A percentile compares a stretch with the other conserved stretches of the same genome.
phyloP scores from a whole-genome alignment of 164 flowering plant genomes.

The Annona squamosa region DNA sequence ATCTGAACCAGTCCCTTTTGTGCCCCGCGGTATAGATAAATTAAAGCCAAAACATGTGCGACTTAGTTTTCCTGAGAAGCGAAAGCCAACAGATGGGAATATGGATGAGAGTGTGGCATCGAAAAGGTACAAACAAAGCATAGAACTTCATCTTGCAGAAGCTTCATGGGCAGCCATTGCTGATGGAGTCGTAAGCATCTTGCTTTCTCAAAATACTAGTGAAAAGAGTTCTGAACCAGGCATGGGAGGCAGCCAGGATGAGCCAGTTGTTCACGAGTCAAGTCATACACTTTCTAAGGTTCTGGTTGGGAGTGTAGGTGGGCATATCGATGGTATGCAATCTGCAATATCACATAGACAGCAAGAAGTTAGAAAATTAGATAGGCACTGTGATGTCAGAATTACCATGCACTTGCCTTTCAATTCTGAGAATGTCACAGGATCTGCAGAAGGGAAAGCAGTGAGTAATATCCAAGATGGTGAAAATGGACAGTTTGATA shows the following conservation, averaged over 20 bases:
- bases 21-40: slow-evolving; percentile 88
- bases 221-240: slow-evolving; percentile 29
- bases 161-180: slow-evolving; percentile 65
- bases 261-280: slow-evolving; percentile 10
- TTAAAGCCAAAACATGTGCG: slow-evolving; percentile 84
- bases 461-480: slow-evolving; percentile 8
- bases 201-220: slow-evolving; percentile 20
- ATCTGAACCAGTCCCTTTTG: slow-evolving; percentile 71
- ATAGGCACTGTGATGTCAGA: slow-evolving; percentile 41
- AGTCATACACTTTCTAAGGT: slow-evolving; percentile 12
- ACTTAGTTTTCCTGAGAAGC: slow-evolving; percentile 65
- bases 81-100: slow-evolving; percentile 45
- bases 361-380: slow-evolving; percentile 11
- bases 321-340: not conserved
- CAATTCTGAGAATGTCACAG: slow-evolving; percentile 26
- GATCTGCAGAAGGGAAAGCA: slow-evolving; percentile 28
- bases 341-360: slow-evolving; percentile 8
- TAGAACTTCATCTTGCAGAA: slow-evolving; percentile 56
- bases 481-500: slow-evolving; percentile 23
- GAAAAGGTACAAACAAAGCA: slow-evolving; percentile 45
- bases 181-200: slow-evolving; percentile 44
- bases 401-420: slow-evolving; percentile 47
- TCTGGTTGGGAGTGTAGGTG: slow-evolving; percentile 2
- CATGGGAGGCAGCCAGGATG: slow-evolving; percentile 10
- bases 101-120: slow-evolving; percentile 22